Conservation (phyloP, 2,329 filamentous ascomycete species). For the Arachnomyces sp. region DNA sequence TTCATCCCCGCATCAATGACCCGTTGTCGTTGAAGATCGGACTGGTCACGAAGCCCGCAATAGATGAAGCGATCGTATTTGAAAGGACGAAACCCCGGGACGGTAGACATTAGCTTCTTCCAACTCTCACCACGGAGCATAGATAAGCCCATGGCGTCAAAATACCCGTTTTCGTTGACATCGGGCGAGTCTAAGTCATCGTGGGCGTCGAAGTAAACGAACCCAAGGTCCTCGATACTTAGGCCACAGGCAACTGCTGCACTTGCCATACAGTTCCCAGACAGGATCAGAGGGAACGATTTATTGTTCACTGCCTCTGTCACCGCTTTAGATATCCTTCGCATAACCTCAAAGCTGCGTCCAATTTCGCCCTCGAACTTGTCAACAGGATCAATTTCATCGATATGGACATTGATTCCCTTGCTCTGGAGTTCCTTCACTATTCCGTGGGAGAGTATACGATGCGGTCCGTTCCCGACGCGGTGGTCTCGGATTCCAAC, state of each 20-base stretch:
- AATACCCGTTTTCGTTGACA: slow-evolving; percentile 29
- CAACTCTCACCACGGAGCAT: slow-evolving; percentile 30
- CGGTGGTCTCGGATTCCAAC: slow-evolving; percentile 29
- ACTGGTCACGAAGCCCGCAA: slow-evolving; percentile 22
- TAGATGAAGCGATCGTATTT: slow-evolving; percentile 17
- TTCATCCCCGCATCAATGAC: slow-evolving; percentile 24
- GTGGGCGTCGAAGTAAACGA: slow-evolving; percentile 39
- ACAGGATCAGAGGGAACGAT: slow-evolving; percentile 33
- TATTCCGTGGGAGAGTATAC: slow-evolving; percentile 24
- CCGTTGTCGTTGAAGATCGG: slow-evolving; percentile 20
- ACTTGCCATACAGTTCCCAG: slow-evolving; percentile 33
- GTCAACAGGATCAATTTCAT: slow-evolving; percentile 24
- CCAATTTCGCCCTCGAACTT: slow-evolving; percentile 35
- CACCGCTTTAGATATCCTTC: slow-evolving; percentile 28
- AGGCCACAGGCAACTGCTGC: slow-evolving; percentile 32
- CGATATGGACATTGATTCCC: slow-evolving; percentile 16
- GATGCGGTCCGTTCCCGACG: slow-evolving; percentile 31
- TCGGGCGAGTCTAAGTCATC: slow-evolving; percentile 34
- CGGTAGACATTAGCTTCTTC: slow-evolving; percentile 23
- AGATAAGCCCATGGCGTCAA: slow-evolving; percentile 30
- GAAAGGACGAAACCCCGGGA: slow-evolving; percentile 20
- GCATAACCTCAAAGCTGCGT: slow-evolving; percentile 32
- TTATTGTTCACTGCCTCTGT: slow-evolving; percentile 15
- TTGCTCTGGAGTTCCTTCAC: slow-evolving; percentile 19
- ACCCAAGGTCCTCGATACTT: slow-evolving; percentile 18